Base-by-base conservation (phyloP, 2,329 filamentous ascomycete species). In the Fusarium sororula region DNA sequence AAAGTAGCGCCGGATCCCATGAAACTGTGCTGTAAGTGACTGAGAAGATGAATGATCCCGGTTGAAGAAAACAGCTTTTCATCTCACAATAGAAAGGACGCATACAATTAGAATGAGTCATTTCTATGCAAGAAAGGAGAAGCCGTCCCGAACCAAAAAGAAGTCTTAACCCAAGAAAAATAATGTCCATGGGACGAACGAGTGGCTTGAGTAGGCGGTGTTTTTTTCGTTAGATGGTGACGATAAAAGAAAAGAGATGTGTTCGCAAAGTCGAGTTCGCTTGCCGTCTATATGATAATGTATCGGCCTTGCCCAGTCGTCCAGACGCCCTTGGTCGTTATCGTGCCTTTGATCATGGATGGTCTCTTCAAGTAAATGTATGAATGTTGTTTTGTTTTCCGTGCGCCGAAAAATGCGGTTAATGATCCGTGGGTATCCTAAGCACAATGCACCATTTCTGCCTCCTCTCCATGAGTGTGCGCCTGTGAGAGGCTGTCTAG, bases 271-370 rank as follows among this genome's bases (percentile, higher is more conserved):
- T 66, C 67, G 73, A 77, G 73, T 77, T 55, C 75, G 80, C 71
- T 75, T 75, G 72, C 78, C 77, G 79, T 82, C 79, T 81, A 81
- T 81, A 78, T 80, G 72, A 56, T 75, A 70, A 28, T 75, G 66
- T 67, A 75, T 70, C 66, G 66, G 74, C 68, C 60, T 70, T 74
- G 56, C 42, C 70, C 58, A 44, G 54, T 66, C 69, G 70, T 73
- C 74, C 61, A 72, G 68, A 72, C 75, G 76, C 72, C 72, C 70
- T 75, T 73, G 55, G 63, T 77, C 75, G 71, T 76, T 66, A 74
- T 76, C 73, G 72, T 74, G 73, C 73, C 75, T 70, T 13, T 70
- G 57, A 74, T 77, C 70, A 66, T 76, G 60, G 54, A 66, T 69
- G 47, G 64, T 66, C 67, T 55, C 60, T 70, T 55, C 62, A 73